Evolutionary conservation across 495 filamentous ascomycete species (phyloP).

Genomic region (Aspergillus heteromorphus): DNA sequence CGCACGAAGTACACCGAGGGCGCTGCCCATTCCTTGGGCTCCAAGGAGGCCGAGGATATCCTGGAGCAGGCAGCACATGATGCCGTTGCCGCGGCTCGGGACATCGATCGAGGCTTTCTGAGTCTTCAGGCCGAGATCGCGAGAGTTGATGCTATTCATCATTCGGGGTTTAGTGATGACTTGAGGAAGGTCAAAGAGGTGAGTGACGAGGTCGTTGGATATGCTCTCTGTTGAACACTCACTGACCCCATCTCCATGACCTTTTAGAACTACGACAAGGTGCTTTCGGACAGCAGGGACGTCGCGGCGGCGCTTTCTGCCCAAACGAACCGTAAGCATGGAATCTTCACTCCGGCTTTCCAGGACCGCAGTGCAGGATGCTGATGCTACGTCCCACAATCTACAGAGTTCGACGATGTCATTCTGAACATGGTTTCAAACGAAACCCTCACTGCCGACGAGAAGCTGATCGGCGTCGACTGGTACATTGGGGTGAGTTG

Average conservation of each 20-base stretch:
- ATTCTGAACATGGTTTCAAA: no score
- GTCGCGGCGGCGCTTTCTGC: neutral
- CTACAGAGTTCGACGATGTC: no score
- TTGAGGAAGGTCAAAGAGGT: neutral
- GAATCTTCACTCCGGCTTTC: no score
- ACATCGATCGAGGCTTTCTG: neutral
- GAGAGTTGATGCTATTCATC: neutral
- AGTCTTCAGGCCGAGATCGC: neutral
- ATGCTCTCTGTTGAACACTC: no score
- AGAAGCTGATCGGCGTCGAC: no score
- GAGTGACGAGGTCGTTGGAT: no score
- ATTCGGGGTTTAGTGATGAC: neutral
- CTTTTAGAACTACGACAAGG: neutral
- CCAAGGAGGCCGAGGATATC: neutral
- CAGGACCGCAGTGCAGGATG: no score
- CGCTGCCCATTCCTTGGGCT: neutral
- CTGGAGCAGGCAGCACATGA: neutral
- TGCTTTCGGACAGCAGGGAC: neutral
- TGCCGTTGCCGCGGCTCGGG: neutral
- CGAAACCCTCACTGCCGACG: no score
- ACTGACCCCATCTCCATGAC: no score
- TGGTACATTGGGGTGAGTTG: no score
- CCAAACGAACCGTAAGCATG: neutral
- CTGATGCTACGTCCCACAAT: no score
- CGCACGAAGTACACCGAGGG: neutral